Evolutionary conservation across 805 yeast species (phyloP), one percentile per base, ranked within the genome.

Genomic region (Saccharomyces jurei): DNA sequence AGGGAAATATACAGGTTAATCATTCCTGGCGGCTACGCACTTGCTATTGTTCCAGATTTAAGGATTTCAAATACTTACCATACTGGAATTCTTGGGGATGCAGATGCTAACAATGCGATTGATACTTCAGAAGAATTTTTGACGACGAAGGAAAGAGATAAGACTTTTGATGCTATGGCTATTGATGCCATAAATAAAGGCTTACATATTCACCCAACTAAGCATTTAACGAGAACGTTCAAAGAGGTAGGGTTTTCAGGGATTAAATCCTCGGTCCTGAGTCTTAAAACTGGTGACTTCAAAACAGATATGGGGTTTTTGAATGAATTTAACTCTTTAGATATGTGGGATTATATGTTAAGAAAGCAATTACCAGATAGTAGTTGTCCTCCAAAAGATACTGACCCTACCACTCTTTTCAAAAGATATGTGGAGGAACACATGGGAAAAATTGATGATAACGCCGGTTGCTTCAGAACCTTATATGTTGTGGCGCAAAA

Each of bases 1-100:
- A 56, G 60, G 31, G 72, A 69, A 50, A 54, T 67, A 31, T 58
- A 54, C 41, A 59, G 72, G 46, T 59, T 63, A 50, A 49, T 64
- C 8, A 54, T 56, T 6, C 71, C 70, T 17, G 70, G 67, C n/a
- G 72, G 72, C 8, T 65, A 61, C 52, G 54, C 63, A 2, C 52
- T 64, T 17, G 64, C 63, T 3, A 51, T 59, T 1, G 58, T 58
- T 13, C 46, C 56, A 30, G 71, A 69, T 54, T 48, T 67, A 11
- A 57, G 58, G 21, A 36, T 61, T 11, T 57, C 66, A 4, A 66
- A 62, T 46, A 54, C 56, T 21, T 36, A 36, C 44, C 17, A 36
- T 36, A 36, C 13, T 17, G 44, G 13, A 6, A 36, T 17, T 4
- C 44, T 21, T 36, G 46, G 52, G 30, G 8, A 44, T 9, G 32